Evolutionary conservation across 306 rosid genomes (phyloP).

Genomic region (Prunus kanzakura): DNA sequence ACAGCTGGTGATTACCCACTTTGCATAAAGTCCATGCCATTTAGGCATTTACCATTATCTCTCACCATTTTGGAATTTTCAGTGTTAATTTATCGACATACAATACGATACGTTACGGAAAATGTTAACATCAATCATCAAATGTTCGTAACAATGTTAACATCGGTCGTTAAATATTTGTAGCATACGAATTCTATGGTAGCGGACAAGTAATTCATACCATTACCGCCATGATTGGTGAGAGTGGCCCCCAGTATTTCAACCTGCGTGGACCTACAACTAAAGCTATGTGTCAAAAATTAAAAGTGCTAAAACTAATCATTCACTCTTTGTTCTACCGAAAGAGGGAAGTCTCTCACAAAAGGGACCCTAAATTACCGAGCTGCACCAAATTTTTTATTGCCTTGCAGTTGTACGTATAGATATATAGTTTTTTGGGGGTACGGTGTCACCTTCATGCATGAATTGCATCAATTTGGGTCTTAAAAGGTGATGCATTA

Average conservation of each 20-base stretch:
- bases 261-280: background rate
- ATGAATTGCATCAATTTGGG: background rate
- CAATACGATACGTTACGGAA: too few species aligned
- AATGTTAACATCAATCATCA: background rate
- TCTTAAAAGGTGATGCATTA: background rate
- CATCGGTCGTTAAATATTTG: background rate
- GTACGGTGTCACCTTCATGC: background rate
- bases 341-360: background rate
- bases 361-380: background rate
- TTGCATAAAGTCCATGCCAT: background rate
- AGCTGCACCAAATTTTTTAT: background rate
- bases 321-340: background rate
- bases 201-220: background rate
- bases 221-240: conserved; percentile 1
- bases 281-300: background rate
- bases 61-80: background rate
- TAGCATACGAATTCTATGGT: too few species aligned
- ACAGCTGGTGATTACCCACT: background rate
- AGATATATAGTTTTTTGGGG: background rate
- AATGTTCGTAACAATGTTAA: background rate
- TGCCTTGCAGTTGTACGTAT: background rate
- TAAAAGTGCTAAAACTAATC: background rate
- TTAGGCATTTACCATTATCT: background rate
- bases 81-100: background rate
- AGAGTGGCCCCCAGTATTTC: background rate